Evolutionary conservation across 495 filamentous ascomycete species (phyloP), one percentile per base, ranked within the genome.

Genomic region (Annulohypoxylon stygium): DNA sequence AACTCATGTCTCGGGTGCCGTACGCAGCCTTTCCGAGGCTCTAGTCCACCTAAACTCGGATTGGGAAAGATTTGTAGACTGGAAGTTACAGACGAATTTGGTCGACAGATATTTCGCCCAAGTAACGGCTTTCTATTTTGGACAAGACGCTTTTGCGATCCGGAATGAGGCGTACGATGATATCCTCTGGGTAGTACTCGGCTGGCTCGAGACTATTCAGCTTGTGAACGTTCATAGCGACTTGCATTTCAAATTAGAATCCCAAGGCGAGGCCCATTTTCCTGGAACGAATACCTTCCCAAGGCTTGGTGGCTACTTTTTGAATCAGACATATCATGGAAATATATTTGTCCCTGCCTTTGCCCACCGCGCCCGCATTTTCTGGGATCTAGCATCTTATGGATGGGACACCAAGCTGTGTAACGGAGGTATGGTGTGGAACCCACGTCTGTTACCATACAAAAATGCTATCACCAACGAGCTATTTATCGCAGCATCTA

Each of bases 401-500:
- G 95, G 94, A 9, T 98, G 95, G 93, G 93, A 97, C 80, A 89
- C 87, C 20, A 85, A 83, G 43, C 86, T 97, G 1, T 98, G 96
- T 73, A 88, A 87, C 11, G 96, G 96, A 14, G 96, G 96, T 2
- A 97, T 99, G 94, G 84, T 91, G 57, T 99, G 96, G 96, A 96
- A 90, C 55, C 96, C 93, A 4, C 86, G 88, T 57, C 81, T 97
- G 45, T 80, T 83, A 20, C 94, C 95, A 0, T 98, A 99, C 81
- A 99, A 98, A 79, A 99, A 99, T 76, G 94, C 96, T 64, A 95
- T 99, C 71, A 99, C 96, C 34, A 99, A 99, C 77, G 90, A 98
- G 77, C 86, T 98, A 8, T 98, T 85, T 76, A 93, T 98, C 61
- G 83, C 94, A 0, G 93, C 93, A 0, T 94, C 91, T 54, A 88